Percentiles rank a stretch among this genome's conserved stretches.
These are phyloP conservation scores for Picochlorum sp. DNA, from an alignment of 139 green algal genomes.

Conservation along the genomic window DNA sequence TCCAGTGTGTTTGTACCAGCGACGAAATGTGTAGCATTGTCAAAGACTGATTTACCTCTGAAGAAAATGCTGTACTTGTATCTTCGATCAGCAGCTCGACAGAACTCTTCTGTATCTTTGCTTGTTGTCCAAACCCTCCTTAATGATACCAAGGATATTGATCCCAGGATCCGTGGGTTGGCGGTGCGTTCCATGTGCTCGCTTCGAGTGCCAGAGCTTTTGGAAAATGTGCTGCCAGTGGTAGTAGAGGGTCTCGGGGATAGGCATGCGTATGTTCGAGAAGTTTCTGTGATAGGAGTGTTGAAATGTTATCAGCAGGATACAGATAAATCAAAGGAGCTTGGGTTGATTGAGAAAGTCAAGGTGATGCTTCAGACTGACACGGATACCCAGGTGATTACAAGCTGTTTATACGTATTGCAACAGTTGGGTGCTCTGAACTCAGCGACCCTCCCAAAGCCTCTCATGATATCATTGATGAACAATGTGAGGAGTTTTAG, in stretches of 20 bases:
- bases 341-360: conserved; percentile 51
- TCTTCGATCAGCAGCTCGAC: conserved; percentile 70
- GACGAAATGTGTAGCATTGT: conserved; percentile 35
- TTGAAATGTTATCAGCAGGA: conserved; percentile 81
- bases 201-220: conserved; percentile 82
- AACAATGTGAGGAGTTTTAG: conserved; percentile 89
- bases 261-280: conserved; percentile 75
- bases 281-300: conserved; percentile 85
- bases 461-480: conserved; percentile 78
- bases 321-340: conserved; percentile 11
- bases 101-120: conserved; percentile 32
- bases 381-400: conserved; percentile 74
- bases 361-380: conserved; percentile 56
- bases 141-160: conserved; percentile 76
- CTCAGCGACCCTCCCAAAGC: conserved; percentile 12
- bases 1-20: conserved; percentile 66
- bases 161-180: conserved; percentile 88
- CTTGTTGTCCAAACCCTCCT: conserved; percentile 35
- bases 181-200: conserved; percentile 84
- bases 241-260: conserved; percentile 57
- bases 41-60: conserved; percentile 28
- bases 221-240: conserved; percentile 78
- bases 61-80: conserved; percentile 99
- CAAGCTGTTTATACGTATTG: conserved; percentile 77
- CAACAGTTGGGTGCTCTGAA: conserved; percentile 36